Evolutionary conservation across 1,139 yeast species (phyloP).

Genomic region (Protomyces inundatus): DNA sequence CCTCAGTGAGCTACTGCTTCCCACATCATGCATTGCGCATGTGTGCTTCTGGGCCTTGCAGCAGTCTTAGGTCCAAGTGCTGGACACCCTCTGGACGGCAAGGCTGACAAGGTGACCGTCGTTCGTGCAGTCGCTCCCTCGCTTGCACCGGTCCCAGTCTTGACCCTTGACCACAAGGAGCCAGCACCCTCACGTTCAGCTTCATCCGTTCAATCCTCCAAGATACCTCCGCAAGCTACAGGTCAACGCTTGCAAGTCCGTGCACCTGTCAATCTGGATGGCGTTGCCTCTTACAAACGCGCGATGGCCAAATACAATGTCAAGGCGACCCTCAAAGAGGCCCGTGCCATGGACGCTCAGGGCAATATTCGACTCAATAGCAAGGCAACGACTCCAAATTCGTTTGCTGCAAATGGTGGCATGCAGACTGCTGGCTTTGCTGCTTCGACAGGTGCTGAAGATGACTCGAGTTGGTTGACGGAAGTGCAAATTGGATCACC

Average conservation of each 20-base stretch:
- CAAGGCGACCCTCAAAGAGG: conserved; percentile 8
- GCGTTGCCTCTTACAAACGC: not conserved
- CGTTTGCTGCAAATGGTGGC: not conserved
- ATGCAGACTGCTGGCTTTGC: conserved; percentile 7
- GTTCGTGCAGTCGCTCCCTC: not conserved
- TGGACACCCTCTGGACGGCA: not conserved
- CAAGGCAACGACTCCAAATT: not conserved
- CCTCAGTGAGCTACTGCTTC: not conserved
- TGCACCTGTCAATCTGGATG: not conserved
- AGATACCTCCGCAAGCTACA: not conserved
- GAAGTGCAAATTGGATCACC: conserved; percentile 42
- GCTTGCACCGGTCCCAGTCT: not conserved
- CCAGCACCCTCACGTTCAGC: not conserved
- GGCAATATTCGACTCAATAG: not conserved
- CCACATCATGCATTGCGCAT: not conserved
- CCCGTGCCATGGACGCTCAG: not conserved
- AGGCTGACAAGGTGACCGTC: not conserved
- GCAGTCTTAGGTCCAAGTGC: not conserved
- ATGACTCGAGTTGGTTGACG: conserved; percentile 23
- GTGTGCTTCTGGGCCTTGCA: not conserved
- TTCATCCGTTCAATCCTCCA: not conserved
- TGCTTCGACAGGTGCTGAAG: conserved; percentile 21
- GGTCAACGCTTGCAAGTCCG: not conserved
- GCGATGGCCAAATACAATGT: conserved; percentile 9
- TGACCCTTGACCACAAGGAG: not conserved